phyloP scores from a whole-genome alignment of 306 rosid genomes.

The Leucaena leucocephala region DNA sequence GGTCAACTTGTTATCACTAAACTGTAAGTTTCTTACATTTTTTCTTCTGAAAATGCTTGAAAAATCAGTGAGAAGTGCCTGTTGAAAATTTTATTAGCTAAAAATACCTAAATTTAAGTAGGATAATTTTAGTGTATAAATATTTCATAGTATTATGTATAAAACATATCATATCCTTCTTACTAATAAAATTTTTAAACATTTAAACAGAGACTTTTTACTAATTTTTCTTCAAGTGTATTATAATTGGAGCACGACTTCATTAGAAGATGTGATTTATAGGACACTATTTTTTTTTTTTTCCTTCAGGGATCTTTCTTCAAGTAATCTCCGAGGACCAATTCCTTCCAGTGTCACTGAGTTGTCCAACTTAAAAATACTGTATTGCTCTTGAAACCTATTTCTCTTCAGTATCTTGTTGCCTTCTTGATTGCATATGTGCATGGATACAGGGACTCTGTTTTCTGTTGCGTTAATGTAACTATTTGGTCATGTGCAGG shows the following conservation, averaged over 20 bases:
- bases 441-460: conserved; percentile 14
- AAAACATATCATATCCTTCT: too few relatives aligned
- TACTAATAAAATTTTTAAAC: too few relatives aligned
- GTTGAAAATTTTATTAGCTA: too few relatives aligned
- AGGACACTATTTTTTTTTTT: background rate
- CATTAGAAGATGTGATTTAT: background rate
- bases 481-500: conserved; percentile 53
- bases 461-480: conserved; percentile 14
- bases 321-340: conserved; percentile 57
- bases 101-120: too few relatives aligned
- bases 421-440: conserved; percentile 6
- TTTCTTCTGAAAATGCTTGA: background rate
- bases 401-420: background rate
- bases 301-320: conserved; percentile 80
- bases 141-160: too few relatives aligned
- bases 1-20: conserved; percentile 55
- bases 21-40: conserved; percentile 55
- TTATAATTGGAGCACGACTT: background rate
- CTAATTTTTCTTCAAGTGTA: too few relatives aligned
- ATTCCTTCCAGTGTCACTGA: conserved; percentile 62
- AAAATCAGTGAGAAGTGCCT: too few relatives aligned
- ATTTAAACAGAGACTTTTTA: too few relatives aligned
- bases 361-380: conserved; percentile 55
- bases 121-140: too few relatives aligned
- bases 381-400: conserved; percentile 55